Evolutionary conservation across 225 moss, liverwort and hornwort species (phyloP).

Genomic region (Takakia lepidozioides): DNA sequence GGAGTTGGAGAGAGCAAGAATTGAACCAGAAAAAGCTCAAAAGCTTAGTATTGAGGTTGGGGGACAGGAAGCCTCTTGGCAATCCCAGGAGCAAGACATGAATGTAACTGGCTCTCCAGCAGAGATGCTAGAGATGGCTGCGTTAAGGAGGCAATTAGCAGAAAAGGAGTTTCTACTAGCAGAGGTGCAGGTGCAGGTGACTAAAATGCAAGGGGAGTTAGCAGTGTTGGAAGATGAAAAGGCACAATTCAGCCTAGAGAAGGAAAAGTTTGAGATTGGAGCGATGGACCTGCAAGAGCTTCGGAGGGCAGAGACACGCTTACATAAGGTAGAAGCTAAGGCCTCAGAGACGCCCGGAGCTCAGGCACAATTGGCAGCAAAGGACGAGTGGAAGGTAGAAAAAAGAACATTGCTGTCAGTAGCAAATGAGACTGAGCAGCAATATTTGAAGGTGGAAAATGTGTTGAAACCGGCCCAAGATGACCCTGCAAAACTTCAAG

Average conservation of each 20-base stretch:
- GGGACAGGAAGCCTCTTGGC: conserved; percentile 13
- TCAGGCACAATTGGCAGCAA: conserved; percentile 12
- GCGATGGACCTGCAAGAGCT: conserved; percentile 14
- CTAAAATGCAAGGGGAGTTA: conserved; percentile 27
- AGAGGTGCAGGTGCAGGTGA: conserved; percentile 20
- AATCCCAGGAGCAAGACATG: conserved; percentile 11
- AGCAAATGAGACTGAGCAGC: conserved; percentile 19
- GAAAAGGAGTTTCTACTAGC: conserved; percentile 33
- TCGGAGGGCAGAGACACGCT: conserved; percentile 18
- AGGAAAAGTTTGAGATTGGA: conserved; percentile 33
- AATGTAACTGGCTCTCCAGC: conserved; percentile 2
- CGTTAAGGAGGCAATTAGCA: no score
- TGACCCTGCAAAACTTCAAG: conserved; percentile 21
- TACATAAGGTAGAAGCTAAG: conserved; percentile 19
- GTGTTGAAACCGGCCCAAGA: conserved; percentile 22
- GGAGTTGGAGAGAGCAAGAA: conserved; percentile 6
- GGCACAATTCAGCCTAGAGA: conserved; percentile 24
- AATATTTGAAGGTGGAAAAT: conserved; percentile 12
- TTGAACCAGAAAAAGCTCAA: conserved; percentile 7
- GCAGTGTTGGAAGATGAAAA: conserved; percentile 28
- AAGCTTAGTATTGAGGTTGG: conserved; percentile 2
- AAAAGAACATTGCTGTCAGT: conserved; percentile 10
- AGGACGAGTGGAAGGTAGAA: conserved; percentile 22
- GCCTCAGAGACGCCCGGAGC: conserved; percentile 17
- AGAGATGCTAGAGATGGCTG: no score